Conservation (phyloP, 371 early-diverging fungal genomes). For the Mortierella sp. region DNA sequence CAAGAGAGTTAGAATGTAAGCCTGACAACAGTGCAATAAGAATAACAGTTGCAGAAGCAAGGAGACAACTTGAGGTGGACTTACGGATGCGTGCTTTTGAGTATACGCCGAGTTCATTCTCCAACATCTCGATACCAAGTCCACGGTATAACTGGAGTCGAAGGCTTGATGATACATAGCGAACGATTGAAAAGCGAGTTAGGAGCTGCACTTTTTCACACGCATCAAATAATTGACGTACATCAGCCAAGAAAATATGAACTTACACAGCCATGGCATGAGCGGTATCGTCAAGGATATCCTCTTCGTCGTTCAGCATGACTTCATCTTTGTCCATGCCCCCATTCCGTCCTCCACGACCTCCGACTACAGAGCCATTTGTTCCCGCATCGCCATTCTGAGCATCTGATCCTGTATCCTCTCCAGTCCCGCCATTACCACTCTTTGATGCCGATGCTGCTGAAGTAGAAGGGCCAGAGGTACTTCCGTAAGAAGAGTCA, state of each 20-base stretch:
- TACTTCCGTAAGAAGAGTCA: slow-evolving; percentile 21
- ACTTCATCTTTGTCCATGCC: slow-evolving; percentile 12
- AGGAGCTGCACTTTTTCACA: too few species aligned
- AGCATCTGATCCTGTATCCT: background rate
- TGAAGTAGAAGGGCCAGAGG: background rate
- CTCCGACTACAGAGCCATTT: background rate
- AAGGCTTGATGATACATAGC: slow-evolving; percentile 14
- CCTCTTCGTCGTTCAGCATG: slow-evolving; percentile 31
- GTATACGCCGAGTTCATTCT: slow-evolving; percentile 43
- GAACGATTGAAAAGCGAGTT: background rate
- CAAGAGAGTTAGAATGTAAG: background rate
- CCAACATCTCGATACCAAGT: slow-evolving; percentile 54
- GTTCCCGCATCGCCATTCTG: background rate
- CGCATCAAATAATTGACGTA: background rate
- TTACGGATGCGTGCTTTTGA: slow-evolving; percentile 53
- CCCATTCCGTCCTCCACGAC: background rate
- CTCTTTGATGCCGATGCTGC: background rate
- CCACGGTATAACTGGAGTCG: slow-evolving; percentile 50
- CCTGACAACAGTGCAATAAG: background rate
- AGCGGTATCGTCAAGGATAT: slow-evolving; percentile 39
- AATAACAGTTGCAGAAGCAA: background rate
- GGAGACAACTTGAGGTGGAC: background rate
- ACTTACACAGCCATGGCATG: slow-evolving; percentile 52
- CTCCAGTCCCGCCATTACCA: background rate
- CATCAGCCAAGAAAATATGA: background rate